Evolutionary conservation across 2,329 filamentous ascomycete genomes (phyloP).

Genomic region (Ophiosphaerella korrae): DNA sequence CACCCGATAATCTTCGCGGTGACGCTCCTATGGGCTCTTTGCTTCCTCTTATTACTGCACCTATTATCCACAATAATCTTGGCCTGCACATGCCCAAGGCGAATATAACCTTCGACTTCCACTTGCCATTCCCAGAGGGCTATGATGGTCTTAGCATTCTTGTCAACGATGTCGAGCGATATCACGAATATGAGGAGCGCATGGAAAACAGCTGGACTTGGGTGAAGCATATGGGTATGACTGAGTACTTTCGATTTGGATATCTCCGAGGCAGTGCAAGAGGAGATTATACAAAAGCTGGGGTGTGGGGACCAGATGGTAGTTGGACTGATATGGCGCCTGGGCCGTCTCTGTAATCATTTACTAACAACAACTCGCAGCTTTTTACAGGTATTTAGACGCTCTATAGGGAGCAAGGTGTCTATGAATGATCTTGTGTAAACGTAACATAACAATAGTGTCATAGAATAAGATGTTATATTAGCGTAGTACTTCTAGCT

Average conservation of each 20-base stretch:
- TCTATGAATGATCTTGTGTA: too few relatives aligned
- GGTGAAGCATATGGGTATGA: slow-evolving; percentile 56
- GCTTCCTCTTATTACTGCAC: slow-evolving; percentile 56
- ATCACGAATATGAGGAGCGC: slow-evolving; percentile 67
- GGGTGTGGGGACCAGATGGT: slow-evolving; percentile 68
- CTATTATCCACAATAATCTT: slow-evolving; percentile 54
- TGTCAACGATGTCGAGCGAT: slow-evolving; percentile 85
- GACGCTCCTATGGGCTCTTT: slow-evolving; percentile 60
- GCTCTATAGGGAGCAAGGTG: too few relatives aligned
- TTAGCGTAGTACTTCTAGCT: too few relatives aligned
- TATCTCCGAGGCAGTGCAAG: slow-evolving; percentile 69
- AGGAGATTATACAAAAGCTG: slow-evolving; percentile 77
- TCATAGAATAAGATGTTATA: too few relatives aligned
- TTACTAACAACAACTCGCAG: too few relatives aligned
- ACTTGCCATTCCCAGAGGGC: slow-evolving; percentile 49
- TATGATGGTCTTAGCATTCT: slow-evolving; percentile 80
- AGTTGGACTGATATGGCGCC: slow-evolving; percentile 69
- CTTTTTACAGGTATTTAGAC: too few relatives aligned
- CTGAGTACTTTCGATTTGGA: slow-evolving; percentile 79
- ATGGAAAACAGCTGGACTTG: slow-evolving; percentile 60
- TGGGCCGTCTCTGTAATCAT: slow-evolving; percentile 53
- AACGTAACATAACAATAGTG: too few relatives aligned
- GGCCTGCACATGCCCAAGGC: slow-evolving; percentile 47
- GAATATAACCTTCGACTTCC: slow-evolving; percentile 69
- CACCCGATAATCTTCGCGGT: slow-evolving; percentile 70